These are phyloP conservation scores for Boeremia exigua DNA, from an alignment of 2,329 filamentous ascomycete genomes.

Conservation along the genomic window DNA sequence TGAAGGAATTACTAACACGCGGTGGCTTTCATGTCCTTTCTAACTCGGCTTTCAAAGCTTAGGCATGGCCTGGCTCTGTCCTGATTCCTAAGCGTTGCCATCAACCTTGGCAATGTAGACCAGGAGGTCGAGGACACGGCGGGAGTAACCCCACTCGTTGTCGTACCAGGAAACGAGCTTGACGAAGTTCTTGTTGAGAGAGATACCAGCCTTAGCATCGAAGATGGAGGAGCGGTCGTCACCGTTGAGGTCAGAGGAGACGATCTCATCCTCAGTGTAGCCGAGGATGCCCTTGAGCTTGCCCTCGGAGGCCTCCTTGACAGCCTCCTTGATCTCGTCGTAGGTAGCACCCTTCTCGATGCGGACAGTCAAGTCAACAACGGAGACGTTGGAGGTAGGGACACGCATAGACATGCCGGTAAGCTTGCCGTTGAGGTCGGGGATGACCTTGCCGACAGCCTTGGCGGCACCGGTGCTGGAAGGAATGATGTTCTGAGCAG, in stretches of 20 bases:
- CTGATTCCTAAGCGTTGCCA: slow-evolving; percentile 51
- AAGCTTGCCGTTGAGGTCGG: slow-evolving; percentile 97
- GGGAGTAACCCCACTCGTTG: slow-evolving; percentile 99
- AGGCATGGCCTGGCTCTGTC: slow-evolving; percentile 44
- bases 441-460: slow-evolving; percentile 99
- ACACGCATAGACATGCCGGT: slow-evolving; percentile 99
- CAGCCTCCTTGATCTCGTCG: slow-evolving; percentile 88
- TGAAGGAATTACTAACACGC: slow-evolving; percentile 11
- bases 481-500: slow-evolving; percentile 99
- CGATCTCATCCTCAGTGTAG: slow-evolving; percentile 97
- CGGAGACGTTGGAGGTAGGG: slow-evolving; percentile 97
- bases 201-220: slow-evolving; percentile 98
- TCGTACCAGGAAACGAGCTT: slow-evolving; percentile 99
- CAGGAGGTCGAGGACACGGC: slow-evolving; percentile 66
- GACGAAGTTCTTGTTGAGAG: slow-evolving; percentile 97
- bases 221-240: slow-evolving; percentile 96
- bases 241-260: slow-evolving; percentile 93
- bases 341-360: slow-evolving; percentile 88
- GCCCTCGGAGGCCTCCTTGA: slow-evolving; percentile 85
- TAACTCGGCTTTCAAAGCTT: slow-evolving; percentile 36
- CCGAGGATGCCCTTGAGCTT: slow-evolving; percentile 87
- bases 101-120: slow-evolving; percentile 54
- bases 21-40: slow-evolving; percentile 15
- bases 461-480: slow-evolving; percentile 99
- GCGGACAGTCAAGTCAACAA: slow-evolving; percentile 95